Conservation (phyloP, 345 rosid species). For the Ricinus communis region DNA sequence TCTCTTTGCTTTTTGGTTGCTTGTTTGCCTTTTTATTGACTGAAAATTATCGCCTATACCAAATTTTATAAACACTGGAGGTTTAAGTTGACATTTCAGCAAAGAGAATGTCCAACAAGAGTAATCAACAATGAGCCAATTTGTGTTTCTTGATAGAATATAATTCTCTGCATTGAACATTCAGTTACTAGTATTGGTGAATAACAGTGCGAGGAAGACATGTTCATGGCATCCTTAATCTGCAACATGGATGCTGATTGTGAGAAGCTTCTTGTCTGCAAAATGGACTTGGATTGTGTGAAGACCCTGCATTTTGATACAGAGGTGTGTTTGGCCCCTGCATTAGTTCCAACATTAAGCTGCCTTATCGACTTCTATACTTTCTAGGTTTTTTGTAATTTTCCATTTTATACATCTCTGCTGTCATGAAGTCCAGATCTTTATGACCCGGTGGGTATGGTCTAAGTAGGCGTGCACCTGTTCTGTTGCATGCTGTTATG, state of each 20-base stretch:
- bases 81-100: background rate
- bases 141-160: background rate
- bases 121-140: background rate
- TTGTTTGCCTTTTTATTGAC: background rate
- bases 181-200: constrained; percentile 16
- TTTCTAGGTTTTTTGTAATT: background rate
- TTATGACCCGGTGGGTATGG: background rate
- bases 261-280: constrained; percentile 85
- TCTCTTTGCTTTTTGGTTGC: background rate
- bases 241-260: constrained; percentile 77
- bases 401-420: background rate
- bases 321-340: constrained; percentile 51
- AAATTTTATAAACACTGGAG: background rate
- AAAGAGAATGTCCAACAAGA: background rate
- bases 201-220: constrained; percentile 69
- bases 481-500: background rate
- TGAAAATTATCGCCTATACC: background rate
- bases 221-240: constrained; percentile 87
- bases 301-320: constrained; percentile 87
- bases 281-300: constrained; percentile 80
- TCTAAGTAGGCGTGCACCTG: background rate
- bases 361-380: background rate
- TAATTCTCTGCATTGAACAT: background rate
- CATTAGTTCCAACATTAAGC: constrained; percentile 11
- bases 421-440: background rate